These are phyloP conservation scores for Phlegmacium glaucopus DNA, from an alignment of 768 basidiomycete genomes.

Conservation along the genomic window DNA sequence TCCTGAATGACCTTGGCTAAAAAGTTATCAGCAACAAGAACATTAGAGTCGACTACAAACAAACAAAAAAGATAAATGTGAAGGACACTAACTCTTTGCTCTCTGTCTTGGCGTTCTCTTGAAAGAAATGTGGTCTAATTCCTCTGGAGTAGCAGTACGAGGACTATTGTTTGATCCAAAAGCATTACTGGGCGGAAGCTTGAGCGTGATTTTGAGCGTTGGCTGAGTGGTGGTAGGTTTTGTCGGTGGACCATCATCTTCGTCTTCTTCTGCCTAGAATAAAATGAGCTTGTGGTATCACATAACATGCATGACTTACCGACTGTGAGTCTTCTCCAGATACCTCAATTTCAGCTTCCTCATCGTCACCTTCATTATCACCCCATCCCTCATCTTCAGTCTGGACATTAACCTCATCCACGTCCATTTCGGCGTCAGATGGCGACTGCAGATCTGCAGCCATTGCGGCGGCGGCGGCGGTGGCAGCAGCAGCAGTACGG, in stretches of 20 bases:
- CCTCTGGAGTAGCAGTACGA: constrained; percentile 28
- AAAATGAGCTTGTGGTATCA: constrained; percentile 9
- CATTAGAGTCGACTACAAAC: too few species aligned
- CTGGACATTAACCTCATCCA: constrained; percentile 25
- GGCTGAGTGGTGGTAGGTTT: constrained; percentile 33
- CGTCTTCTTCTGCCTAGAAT: constrained; percentile 19
- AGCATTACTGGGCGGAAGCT: constrained; percentile 41
- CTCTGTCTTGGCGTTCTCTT: constrained; percentile 22
- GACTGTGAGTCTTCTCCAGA: constrained; percentile 28
- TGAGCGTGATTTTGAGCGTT: constrained; percentile 61
- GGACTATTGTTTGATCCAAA: constrained; percentile 25
- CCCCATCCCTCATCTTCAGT: constrained; percentile 32
- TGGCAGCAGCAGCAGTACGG: constrained; percentile 27
- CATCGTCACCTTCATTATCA: constrained; percentile 29
- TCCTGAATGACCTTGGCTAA: constrained; percentile 22
- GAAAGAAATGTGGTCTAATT: constrained; percentile 36
- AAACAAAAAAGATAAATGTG: constrained; percentile 1
- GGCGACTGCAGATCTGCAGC: constrained; percentile 33
- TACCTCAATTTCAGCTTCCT: constrained; percentile 33
- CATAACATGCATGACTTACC: constrained; percentile 3
- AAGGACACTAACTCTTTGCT: constrained; percentile 15
- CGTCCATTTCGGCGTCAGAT: constrained; percentile 34
- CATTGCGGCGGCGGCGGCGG: constrained; percentile 20
- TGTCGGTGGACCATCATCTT: constrained; percentile 22
- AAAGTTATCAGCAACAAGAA: neutral